Base-by-base conservation (phyloP, 2,329 filamentous ascomycete species). In the Verticillium alfalfae region DNA sequence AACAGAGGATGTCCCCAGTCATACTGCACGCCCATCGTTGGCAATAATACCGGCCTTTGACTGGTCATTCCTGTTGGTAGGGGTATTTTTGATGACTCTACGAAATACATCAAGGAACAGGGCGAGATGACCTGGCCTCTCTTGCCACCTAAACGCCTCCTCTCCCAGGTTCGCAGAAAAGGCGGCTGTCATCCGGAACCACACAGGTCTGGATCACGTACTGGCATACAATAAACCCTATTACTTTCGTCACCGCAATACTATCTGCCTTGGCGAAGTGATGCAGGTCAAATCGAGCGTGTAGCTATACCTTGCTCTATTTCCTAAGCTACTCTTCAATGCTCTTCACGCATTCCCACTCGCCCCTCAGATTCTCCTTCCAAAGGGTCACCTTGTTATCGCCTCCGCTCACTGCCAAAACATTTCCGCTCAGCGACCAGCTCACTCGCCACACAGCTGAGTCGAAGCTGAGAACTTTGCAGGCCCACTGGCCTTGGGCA, bases 321-420 rank as follows among this genome's bases (percentile, higher is more conserved):
- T 56, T 6, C 61, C 6, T 26, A 34, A 10, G 58, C 71, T 82
- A 96, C 79, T 96, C 92, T 75, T 97, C 94, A 73, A 99, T 93
- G 63, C 92, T 93, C 85, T 97, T 97, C 67, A 98, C 92, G 71
- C 91, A 92, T 78, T 98, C 93, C 95, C 95, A 99, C 73, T 96
- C 92, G 61, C 95, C 95, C 74, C 90, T 91, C 69, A 99, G 81
- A 74, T 96, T 96, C 84, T 99, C 95, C 84, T 98, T 99, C 94
- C 94, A 99, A 75, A 99, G 78, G 60, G 90, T 96, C 61, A 99
- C 93, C 79, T 96, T 93, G 82, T 99, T 99, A 78, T 99, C 94
- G 34, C 90, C 92, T 45, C 92, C 92, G 72, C 91, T 95, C 65
- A 97, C 92, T 10, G 95, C 95, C 69, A 99, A 82, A 22, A 98